A percentile compares a stretch with the other conserved stretches of the same genome.
phyloP scores from a whole-genome alignment of 202 grass and related monocot species.

The Panicum virgatum region DNA sequence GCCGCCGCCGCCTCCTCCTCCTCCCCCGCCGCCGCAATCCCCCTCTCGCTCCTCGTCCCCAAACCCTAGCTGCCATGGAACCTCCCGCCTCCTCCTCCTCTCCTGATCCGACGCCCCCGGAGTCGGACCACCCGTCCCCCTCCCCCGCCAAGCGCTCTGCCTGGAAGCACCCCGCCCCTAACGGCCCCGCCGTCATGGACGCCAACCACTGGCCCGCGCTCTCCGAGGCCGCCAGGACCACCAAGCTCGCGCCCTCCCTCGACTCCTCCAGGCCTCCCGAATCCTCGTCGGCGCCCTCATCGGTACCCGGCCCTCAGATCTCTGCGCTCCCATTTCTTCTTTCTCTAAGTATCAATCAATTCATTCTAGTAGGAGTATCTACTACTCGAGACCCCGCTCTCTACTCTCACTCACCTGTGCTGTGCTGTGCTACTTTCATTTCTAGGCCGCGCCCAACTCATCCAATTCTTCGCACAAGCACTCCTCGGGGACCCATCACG shows the following conservation, averaged over 20 bases:
- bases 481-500: slow-evolving; percentile 14
- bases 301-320: slow-evolving; percentile 68
- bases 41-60: not conserved
- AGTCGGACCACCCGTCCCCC: no score
- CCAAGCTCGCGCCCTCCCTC: slow-evolving; percentile 24
- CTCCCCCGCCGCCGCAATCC: slow-evolving; percentile 10
- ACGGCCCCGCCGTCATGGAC: slow-evolving; percentile 50
- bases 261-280: slow-evolving; percentile 35
- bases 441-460: slow-evolving; percentile 24
- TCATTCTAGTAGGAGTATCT: no score
- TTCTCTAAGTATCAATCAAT: no score
- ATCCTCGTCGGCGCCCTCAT: slow-evolving; percentile 14
- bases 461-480: slow-evolving; percentile 42
- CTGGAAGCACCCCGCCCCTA: slow-evolving; percentile 46
- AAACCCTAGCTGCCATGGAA: slow-evolving; percentile 29
- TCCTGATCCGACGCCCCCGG: slow-evolving; percentile 33
- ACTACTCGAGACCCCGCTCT: no score
- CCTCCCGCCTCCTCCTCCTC: not conserved
- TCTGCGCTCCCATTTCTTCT: not conserved
- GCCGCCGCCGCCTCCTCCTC: slow-evolving; percentile 24
- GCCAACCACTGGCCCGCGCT: slow-evolving; percentile 58
- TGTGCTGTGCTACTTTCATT: no score
- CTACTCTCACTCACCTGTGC: no score
- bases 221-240: slow-evolving; percentile 43
- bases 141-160: slow-evolving; percentile 41